phyloP scores from a whole-genome alignment of 2,329 filamentous ascomycete genomes.

The Ophioceras dolichostomum region DNA sequence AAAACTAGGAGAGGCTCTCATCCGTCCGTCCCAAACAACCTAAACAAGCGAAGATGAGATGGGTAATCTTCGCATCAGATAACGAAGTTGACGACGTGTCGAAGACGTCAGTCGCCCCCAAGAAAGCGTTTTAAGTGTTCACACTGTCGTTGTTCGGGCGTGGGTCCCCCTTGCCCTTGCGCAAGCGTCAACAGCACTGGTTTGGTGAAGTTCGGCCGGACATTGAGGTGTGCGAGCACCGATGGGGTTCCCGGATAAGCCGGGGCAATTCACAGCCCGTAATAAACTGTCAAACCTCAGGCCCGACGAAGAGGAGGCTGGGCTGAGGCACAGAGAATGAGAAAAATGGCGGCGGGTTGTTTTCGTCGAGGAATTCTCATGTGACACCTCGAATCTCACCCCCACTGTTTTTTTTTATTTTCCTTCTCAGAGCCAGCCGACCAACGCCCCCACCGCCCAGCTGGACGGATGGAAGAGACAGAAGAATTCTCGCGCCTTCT shows the following conservation, averaged over 20 bases:
- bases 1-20: too few relatives aligned
- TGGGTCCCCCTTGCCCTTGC: background rate
- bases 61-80: background rate
- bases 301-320: too few relatives aligned
- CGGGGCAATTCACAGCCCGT: background rate
- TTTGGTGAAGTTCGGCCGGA: too few relatives aligned
- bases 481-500: too few relatives aligned
- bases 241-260: constrained; percentile 1
- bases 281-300: too few relatives aligned
- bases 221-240: background rate
- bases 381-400: background rate
- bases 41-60: background rate
- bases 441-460: too few relatives aligned
- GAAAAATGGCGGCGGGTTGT: background rate
- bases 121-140: background rate
- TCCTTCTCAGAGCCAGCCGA: background rate
- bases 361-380: background rate
- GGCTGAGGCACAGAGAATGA: background rate
- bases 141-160: background rate
- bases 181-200: background rate
- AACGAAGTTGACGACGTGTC: background rate
- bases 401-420: background rate
- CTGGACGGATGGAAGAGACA: too few relatives aligned
- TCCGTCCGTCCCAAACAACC: too few relatives aligned
- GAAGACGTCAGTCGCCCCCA: background rate